Conservation (phyloP, 306 rosid genomes). For the Malus sylvestris region DNA sequence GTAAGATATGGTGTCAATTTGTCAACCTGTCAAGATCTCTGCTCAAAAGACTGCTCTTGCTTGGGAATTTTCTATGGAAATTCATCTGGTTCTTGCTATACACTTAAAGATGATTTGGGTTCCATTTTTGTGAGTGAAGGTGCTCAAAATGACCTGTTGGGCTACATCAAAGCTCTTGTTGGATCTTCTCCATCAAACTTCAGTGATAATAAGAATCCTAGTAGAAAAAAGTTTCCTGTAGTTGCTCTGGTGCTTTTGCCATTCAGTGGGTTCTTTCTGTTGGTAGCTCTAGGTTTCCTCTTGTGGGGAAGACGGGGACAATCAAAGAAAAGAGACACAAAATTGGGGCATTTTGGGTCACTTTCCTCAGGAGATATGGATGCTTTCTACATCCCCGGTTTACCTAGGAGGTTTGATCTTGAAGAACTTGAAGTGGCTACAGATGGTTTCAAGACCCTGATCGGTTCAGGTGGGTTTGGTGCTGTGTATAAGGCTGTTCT, state of each 20-base stretch:
- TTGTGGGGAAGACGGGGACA: constrained; percentile 41
- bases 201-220: background rate
- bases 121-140: constrained; percentile 36
- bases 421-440: constrained; percentile 73
- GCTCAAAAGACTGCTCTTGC: constrained; percentile 75
- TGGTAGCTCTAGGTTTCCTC: constrained; percentile 42
- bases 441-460: constrained; percentile 55
- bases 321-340: constrained; percentile 27
- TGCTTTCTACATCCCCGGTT: constrained; percentile 74
- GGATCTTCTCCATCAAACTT: constrained; percentile 5
- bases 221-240: constrained; percentile 37
- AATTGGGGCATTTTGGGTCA: constrained; percentile 40
- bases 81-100: constrained; percentile 62
- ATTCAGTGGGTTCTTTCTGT: constrained; percentile 36
- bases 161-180: constrained; percentile 48
- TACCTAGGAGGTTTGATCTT: constrained; percentile 69
- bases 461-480: constrained; percentile 93
- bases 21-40: constrained; percentile 50
- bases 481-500: constrained; percentile 71
- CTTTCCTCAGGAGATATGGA: constrained; percentile 55
- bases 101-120: constrained; percentile 54
- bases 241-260: constrained; percentile 60
- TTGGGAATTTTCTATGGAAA: constrained; percentile 55
- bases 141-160: constrained; percentile 27
- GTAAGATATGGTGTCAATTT: constrained; percentile 31